Conservation (phyloP, 306 rosid genomes). For the Inga laurina region DNA sequence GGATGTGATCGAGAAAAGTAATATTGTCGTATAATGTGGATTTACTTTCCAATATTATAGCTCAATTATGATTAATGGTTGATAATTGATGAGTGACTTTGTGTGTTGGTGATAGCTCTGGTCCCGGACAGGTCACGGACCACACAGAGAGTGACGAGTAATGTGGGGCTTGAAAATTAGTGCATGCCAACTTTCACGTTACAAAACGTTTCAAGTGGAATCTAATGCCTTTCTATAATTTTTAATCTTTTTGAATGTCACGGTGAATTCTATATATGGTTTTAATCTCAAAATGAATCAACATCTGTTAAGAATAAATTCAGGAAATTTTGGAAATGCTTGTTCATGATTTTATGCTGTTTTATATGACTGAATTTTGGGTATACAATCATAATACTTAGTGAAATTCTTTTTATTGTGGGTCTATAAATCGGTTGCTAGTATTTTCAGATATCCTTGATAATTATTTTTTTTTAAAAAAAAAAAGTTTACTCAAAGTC, state of each 20-base stretch:
- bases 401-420: too few species aligned
- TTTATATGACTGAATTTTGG: not conserved
- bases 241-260: not conserved
- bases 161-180: not conserved
- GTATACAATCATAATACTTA: too few species aligned
- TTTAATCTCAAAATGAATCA: conserved; percentile 19
- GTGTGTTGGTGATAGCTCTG: not conserved
- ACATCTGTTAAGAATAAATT: not conserved
- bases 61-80: not conserved
- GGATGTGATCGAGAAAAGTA: not conserved
- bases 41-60: not conserved
- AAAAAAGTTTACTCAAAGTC: not conserved
- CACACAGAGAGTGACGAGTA: conserved; percentile 10
- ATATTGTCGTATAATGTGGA: not conserved
- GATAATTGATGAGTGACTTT: conserved; percentile 17
- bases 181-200: conserved; percentile 6
- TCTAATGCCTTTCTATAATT: conserved; percentile 19
- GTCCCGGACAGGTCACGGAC: conserved; percentile 11
- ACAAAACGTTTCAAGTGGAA: conserved; percentile 9
- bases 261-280: conserved; percentile 3
- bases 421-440: too few species aligned
- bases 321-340: conserved; percentile 7
- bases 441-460: too few species aligned
- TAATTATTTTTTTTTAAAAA: too few species aligned
- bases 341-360: conserved; percentile 3